Conservation (phyloP, 2,329 filamentous ascomycete genomes). For the Thermochaetoides dissita region DNA sequence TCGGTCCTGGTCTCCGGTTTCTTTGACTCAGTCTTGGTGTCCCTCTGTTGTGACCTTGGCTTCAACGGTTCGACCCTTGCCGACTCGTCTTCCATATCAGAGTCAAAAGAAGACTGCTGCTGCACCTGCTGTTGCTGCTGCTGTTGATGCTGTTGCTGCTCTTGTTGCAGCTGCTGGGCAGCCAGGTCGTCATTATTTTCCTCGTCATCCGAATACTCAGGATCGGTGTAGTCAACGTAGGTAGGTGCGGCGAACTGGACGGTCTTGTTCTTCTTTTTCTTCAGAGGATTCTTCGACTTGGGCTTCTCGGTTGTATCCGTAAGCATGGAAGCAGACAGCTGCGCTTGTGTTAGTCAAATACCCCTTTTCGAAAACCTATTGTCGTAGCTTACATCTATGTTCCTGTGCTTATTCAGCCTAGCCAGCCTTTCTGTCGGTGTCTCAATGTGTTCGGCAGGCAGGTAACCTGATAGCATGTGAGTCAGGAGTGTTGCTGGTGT, state of each 20-base stretch:
- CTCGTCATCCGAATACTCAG: constrained; percentile 72
- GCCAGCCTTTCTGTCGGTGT: constrained; percentile 91
- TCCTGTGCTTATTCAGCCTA: constrained; percentile 90
- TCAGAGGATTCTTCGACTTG: constrained; percentile 64
- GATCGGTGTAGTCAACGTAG: constrained; percentile 76
- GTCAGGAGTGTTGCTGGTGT: constrained; percentile 7
- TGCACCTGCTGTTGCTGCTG: constrained; percentile 12
- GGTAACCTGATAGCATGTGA: constrained; percentile 50
- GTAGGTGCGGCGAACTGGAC: constrained; percentile 77
- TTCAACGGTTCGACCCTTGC: constrained; percentile 44
- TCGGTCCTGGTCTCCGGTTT: constrained; percentile 24
- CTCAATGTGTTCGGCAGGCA: constrained; percentile 96
- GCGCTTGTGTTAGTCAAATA: constrained; percentile 7
- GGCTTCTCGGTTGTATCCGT: constrained; percentile 58
- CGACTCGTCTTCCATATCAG: constrained; percentile 32
- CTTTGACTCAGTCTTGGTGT: constrained; percentile 22
- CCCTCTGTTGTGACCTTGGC: constrained; percentile 28
- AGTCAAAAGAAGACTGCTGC: constrained; percentile 19
- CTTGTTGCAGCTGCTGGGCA: constrained; percentile 19
- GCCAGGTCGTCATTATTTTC: constrained; percentile 36
- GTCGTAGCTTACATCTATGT: constrained; percentile 65
- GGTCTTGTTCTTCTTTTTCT: constrained; percentile 67
- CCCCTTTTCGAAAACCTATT: neutral
- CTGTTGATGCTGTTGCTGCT: constrained; percentile 20
- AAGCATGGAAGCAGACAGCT: constrained; percentile 50